These are phyloP conservation scores for Phytophthora nicotianae DNA, from an alignment of 352 stramenopile species.

Conservation along the genomic window DNA sequence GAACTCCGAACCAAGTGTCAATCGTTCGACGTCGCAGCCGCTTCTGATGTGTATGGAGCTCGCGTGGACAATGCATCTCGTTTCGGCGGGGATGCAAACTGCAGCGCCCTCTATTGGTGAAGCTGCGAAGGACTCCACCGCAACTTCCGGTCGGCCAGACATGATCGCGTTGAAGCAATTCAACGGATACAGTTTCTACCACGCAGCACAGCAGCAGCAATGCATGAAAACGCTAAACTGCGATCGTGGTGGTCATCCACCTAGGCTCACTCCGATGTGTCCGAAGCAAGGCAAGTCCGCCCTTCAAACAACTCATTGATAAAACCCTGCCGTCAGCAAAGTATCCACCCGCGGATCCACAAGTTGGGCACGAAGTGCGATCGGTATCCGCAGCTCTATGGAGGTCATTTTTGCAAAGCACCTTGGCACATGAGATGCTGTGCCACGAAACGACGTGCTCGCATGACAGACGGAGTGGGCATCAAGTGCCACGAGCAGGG, in stretches of 20 bases:
- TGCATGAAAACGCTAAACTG: constrained; percentile 18
- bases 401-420: constrained; percentile 23
- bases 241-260: constrained; percentile 17
- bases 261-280: constrained; percentile 19
- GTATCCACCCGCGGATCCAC: constrained; percentile 17
- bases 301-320: constrained; percentile 16
- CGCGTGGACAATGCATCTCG: constrained; percentile 11
- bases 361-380: constrained; percentile 25
- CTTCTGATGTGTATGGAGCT: constrained; percentile 12
- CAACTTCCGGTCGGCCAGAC: not conserved
- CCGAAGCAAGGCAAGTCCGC: constrained; percentile 12
- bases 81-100: constrained; percentile 8
- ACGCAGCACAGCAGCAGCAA: constrained; percentile 12
- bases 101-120: not conserved
- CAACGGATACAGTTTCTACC: constrained; percentile 16
- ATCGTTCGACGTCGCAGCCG: not conserved
- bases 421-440: constrained; percentile 19
- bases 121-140: not conserved
- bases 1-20: constrained; percentile 1
- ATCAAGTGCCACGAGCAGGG: constrained; percentile 6
- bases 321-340: constrained; percentile 1
- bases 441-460: constrained; percentile 30
- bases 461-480: constrained; percentile 25
- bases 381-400: constrained; percentile 26
- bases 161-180: not conserved